Evolutionary conservation across 1,284 basidiomycete genomes (phyloP).

Genomic region (Cryptococcus deneoformans): DNA sequence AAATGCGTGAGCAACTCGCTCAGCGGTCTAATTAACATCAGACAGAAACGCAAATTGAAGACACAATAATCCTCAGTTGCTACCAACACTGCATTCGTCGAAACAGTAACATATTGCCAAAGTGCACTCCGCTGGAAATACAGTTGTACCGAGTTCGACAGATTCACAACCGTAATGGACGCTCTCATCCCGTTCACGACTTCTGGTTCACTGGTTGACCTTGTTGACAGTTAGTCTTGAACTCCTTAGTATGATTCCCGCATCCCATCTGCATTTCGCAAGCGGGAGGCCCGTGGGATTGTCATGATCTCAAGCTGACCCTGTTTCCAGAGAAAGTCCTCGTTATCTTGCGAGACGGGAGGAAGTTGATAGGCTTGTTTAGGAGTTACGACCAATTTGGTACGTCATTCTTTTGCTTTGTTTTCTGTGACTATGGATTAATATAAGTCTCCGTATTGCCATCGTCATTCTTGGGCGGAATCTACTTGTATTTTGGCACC

Average conservation of each 20-base stretch:
- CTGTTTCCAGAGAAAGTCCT: slow-evolving; percentile 85
- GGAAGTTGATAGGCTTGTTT: slow-evolving; percentile 93
- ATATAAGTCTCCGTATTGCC: too few relatives aligned
- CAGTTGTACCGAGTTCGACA: too few relatives aligned
- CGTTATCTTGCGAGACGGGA: slow-evolving; percentile 90
- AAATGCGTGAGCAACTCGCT: too few relatives aligned
- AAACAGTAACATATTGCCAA: too few relatives aligned
- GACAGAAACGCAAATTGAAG: too few relatives aligned
- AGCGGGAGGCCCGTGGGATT: background rate
- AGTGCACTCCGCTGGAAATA: too few relatives aligned
- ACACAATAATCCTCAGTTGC: too few relatives aligned
- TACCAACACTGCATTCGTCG: too few relatives aligned
- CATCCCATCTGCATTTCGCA: background rate
- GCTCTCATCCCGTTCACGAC: slow-evolving; percentile 95
- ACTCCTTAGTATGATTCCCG: background rate
- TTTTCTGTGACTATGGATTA: too few relatives aligned
- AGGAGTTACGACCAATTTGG: slow-evolving; percentile 99
- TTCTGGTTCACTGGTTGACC: slow-evolving; percentile 92
- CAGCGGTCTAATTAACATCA: too few relatives aligned
- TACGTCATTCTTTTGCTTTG: slow-evolving; percentile 51
- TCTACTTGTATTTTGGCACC: too few relatives aligned
- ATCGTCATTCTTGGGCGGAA: too few relatives aligned
- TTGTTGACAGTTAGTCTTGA: slow-evolving; percentile 90
- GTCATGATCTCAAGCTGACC: slow-evolving; percentile 10
- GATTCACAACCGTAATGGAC: slow-evolving; percentile 60